Conservation (phyloP, 495 filamentous ascomycete genomes). For the Jackrogersella multiformis region DNA sequence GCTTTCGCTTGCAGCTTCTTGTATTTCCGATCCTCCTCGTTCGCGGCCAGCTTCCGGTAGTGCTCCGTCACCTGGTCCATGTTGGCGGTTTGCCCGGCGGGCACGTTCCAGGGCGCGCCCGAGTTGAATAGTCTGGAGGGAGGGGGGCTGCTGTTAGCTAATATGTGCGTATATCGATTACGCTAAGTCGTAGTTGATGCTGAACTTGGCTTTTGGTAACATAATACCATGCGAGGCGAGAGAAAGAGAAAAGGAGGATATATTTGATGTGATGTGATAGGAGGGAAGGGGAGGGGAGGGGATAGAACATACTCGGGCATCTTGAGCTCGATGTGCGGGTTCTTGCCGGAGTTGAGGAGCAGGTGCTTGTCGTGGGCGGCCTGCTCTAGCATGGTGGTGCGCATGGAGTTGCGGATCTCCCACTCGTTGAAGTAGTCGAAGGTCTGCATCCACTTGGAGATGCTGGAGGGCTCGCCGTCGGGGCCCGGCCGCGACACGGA, state of each 20-base stretch:
- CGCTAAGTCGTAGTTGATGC: not conserved
- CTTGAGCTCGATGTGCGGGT: conserved; percentile 52
- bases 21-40: conserved; percentile 57
- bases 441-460: conserved; percentile 48
- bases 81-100: conserved; percentile 55
- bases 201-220: no score
- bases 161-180: not conserved
- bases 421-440: conserved; percentile 51
- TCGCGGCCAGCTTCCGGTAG: conserved; percentile 56
- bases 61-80: conserved; percentile 58
- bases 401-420: conserved; percentile 54
- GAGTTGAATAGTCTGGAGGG: conserved; percentile 53
- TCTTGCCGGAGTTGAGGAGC: conserved; percentile 46
- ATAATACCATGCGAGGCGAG: no score
- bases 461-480: conserved; percentile 52
- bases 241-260: no score
- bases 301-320: conserved; percentile 58
- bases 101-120: conserved; percentile 56
- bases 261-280: no score
- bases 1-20: conserved; percentile 51
- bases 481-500: conserved; percentile 52
- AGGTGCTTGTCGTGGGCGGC: conserved; percentile 61
- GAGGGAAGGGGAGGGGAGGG: not conserved
- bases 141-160: conserved; percentile 11
- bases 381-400: conserved; percentile 54